phyloP scores from a whole-genome alignment of 75 land plant genomes.

The Sequoia sempervirens region DNA sequence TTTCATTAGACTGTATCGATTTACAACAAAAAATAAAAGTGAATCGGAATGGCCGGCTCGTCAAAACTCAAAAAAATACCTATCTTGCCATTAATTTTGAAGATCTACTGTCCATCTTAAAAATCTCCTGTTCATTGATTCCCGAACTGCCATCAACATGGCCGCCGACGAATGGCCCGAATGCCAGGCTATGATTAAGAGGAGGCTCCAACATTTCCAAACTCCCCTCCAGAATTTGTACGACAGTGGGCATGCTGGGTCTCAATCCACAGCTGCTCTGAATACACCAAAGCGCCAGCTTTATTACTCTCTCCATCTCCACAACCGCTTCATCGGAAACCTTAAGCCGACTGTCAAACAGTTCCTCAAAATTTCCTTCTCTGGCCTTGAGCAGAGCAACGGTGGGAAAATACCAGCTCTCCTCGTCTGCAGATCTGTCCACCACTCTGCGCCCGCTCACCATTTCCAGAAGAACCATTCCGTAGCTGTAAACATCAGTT shows the following conservation, averaged over 20 bases:
- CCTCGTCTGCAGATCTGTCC: neutral
- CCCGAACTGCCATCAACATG: too few species aligned
- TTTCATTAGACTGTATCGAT: too few species aligned
- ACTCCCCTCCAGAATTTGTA: conserved; percentile 14
- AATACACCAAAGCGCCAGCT: conserved; percentile 16
- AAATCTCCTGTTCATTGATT: too few species aligned
- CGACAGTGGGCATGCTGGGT: conserved; percentile 19
- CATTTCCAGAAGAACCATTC: conserved; percentile 22
- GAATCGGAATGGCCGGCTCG: too few species aligned
- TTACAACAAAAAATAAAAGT: too few species aligned
- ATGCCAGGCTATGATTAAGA: neutral
- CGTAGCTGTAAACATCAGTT: conserved; percentile 30
- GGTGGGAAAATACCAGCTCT: neutral
- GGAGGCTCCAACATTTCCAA: conserved; percentile 8
- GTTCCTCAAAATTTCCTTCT: neutral
- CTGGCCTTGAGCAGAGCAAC: neutral
- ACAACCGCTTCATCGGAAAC: neutral
- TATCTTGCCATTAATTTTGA: too few species aligned
- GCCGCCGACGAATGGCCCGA: neutral
- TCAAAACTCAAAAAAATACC: too few species aligned
- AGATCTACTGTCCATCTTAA: too few species aligned
- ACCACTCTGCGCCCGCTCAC: conserved; percentile 3
- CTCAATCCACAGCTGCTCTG: conserved; percentile 6
- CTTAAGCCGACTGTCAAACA: neutral
- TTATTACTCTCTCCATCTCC: neutral